phyloP scores from a whole-genome alignment of 1,284 basidiomycete genomes.

The Erythrobasidium hasegawianum region DNA sequence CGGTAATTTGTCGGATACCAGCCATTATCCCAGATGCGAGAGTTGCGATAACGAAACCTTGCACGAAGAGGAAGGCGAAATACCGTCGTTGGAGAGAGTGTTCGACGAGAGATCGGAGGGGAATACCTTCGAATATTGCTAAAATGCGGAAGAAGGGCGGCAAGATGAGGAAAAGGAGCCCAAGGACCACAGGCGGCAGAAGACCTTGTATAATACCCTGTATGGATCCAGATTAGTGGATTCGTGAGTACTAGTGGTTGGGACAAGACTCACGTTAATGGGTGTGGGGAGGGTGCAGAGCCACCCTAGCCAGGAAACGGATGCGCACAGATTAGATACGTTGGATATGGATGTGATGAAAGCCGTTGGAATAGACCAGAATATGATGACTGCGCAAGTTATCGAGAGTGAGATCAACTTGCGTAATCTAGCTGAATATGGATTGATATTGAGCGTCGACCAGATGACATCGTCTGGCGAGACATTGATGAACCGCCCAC shows the following conservation, averaged over 20 bases:
- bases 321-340: constrained; percentile 32
- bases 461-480: constrained; percentile 84
- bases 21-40: constrained; percentile 73
- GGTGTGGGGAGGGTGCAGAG: constrained; percentile 62
- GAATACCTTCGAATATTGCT: constrained; percentile 73
- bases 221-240: background rate
- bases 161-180: constrained; percentile 84
- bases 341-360: constrained; percentile 86
- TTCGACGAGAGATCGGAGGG: constrained; percentile 74
- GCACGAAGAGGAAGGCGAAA: constrained; percentile 87
- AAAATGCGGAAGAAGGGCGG: constrained; percentile 79
- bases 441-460: constrained; percentile 79
- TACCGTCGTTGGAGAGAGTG: constrained; percentile 84
- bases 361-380: constrained; percentile 61
- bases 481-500: constrained; percentile 60
- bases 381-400: constrained; percentile 61
- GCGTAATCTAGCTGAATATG: constrained; percentile 72
- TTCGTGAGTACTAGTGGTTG: background rate
- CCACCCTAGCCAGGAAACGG: constrained; percentile 69
- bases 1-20: constrained; percentile 61
- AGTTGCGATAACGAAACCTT: constrained; percentile 85
- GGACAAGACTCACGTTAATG: constrained; percentile 8
- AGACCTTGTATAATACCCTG: constrained; percentile 85
- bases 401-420: constrained; percentile 54
- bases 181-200: constrained; percentile 76